A percentile compares a stretch with the other conserved stretches of the same genome.
Evolutionary conservation across 2,329 filamentous ascomycete genomes (phyloP).

Genomic region (Diaporthe ilicicola): DNA sequence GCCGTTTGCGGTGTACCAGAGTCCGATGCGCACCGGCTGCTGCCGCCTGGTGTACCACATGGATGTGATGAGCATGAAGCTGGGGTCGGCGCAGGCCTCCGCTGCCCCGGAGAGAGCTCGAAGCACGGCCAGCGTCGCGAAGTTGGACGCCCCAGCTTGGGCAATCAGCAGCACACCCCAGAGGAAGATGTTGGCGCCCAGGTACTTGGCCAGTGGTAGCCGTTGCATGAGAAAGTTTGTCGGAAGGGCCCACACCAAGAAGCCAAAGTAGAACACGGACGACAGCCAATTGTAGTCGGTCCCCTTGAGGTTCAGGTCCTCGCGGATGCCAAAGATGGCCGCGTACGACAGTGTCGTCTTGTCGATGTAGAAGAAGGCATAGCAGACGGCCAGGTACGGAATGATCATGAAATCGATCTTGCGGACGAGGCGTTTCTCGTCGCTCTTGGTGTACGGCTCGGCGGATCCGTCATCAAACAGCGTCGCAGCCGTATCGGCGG

Average conservation of each 20-base stretch:
- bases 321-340: conserved; percentile 69
- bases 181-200: conserved; percentile 60
- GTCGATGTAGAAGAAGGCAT: conserved; percentile 39
- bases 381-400: conserved; percentile 30
- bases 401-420: conserved; percentile 33
- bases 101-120: conserved; percentile 67
- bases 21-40: conserved; percentile 32
- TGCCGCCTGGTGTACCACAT: conserved; percentile 31
- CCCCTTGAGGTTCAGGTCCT: conserved; percentile 65
- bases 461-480: conserved; percentile 11
- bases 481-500: conserved; percentile 23
- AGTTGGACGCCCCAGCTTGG: conserved; percentile 65
- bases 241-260: conserved; percentile 39
- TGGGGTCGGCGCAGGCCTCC: conserved; percentile 37
- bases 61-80: conserved; percentile 41
- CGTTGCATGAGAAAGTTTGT: conserved; percentile 44
- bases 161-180: conserved; percentile 57
- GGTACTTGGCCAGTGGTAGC: conserved; percentile 46
- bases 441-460: conserved; percentile 25
- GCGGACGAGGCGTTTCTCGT: conserved; percentile 29
- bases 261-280: conserved; percentile 63
- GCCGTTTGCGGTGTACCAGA: conserved; percentile 33
- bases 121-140: conserved; percentile 61
- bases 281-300: conserved; percentile 66
- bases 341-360: conserved; percentile 69